Evolutionary conservation across 768 basidiomycete species (phyloP).

Genomic region (Xerocomus spinulosus): DNA sequence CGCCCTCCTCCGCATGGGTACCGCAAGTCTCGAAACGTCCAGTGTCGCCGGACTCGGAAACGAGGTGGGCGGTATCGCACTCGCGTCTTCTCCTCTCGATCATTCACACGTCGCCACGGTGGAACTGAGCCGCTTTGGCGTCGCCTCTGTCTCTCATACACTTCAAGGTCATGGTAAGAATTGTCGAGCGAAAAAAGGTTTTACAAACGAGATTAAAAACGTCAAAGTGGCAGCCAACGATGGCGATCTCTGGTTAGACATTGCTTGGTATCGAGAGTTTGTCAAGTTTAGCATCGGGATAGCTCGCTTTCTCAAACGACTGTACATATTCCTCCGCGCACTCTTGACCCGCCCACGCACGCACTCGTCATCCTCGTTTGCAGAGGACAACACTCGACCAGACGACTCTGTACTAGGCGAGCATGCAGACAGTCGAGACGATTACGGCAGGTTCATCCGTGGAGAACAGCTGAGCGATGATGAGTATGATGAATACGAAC

Average conservation of each 20-base stretch:
- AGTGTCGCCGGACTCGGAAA: conserved; percentile 68
- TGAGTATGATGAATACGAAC: conserved; percentile 39
- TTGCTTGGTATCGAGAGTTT: conserved; percentile 39
- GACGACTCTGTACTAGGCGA: conserved; percentile 7
- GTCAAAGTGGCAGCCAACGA: conserved; percentile 35
- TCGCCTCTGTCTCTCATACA: conserved; percentile 34
- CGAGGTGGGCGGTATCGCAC: conserved; percentile 56
- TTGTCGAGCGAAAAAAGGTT: conserved; percentile 32
- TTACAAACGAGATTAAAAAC: conserved; percentile 48
- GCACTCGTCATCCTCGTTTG: conserved; percentile 4
- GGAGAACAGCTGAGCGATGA: conserved; percentile 54
- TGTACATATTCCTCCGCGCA: conserved; percentile 14
- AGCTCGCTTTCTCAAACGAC: conserved; percentile 24
- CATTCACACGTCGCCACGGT: conserved; percentile 31
- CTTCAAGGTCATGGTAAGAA: conserved; percentile 25
- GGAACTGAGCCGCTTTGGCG: conserved; percentile 39
- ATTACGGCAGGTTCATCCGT: conserved; percentile 55
- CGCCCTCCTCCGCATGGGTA: conserved; percentile 65
- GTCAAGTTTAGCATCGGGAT: conserved; percentile 30
- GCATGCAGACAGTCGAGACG: conserved; percentile 32
- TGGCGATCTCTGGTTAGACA: conserved; percentile 38
- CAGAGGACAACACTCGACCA: conserved; percentile 2
- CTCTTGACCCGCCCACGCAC: conserved; percentile 17
- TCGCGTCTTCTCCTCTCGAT: conserved; percentile 11
- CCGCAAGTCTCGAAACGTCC: conserved; percentile 72